These are phyloP conservation scores for Zygotorulaspora florentina DNA, from an alignment of 805 yeast genomes.

Conservation along the genomic window DNA sequence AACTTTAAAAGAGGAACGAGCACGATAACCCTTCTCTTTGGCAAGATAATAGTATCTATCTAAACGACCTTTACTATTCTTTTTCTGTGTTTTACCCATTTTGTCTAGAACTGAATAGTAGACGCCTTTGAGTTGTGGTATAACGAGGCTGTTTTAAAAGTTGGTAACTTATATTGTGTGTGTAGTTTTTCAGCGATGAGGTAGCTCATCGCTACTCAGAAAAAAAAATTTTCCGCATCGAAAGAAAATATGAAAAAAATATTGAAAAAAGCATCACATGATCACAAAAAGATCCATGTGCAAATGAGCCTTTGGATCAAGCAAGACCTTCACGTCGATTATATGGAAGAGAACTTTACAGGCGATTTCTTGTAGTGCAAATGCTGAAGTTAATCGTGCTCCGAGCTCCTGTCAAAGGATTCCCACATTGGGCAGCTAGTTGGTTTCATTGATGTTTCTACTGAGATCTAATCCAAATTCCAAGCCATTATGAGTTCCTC, in stretches of 20 bases:
- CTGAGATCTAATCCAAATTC: too few relatives aligned
- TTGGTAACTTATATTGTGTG: background rate
- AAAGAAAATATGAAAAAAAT: background rate
- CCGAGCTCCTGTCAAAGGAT: too few relatives aligned
- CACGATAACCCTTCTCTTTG: constrained; percentile 96
- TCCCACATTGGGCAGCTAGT: too few relatives aligned
- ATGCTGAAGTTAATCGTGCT: too few relatives aligned
- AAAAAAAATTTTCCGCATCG: constrained; percentile 1
- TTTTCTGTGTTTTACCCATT: constrained; percentile 92
- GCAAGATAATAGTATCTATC: constrained; percentile 96
- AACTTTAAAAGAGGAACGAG: constrained; percentile 96
- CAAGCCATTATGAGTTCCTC: too few relatives aligned
- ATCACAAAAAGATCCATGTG: too few relatives aligned
- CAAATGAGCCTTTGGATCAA: too few relatives aligned
- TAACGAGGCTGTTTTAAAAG: background rate
- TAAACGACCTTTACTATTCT: constrained; percentile 97
- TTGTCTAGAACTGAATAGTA: background rate
- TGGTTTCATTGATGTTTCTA: too few relatives aligned
- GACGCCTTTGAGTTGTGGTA: background rate
- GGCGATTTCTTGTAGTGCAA: too few relatives aligned
- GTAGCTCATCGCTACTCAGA: constrained; percentile 9
- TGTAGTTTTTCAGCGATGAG: constrained; percentile 7
- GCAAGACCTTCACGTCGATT: too few relatives aligned
- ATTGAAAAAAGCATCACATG: too few relatives aligned
- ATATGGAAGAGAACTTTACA: too few relatives aligned